A percentile compares a stretch with the other conserved stretches of the same genome.
Evolutionary conservation across 169 alveolate species (phyloP).

Genomic region (Besnoitia besnoiti): DNA sequence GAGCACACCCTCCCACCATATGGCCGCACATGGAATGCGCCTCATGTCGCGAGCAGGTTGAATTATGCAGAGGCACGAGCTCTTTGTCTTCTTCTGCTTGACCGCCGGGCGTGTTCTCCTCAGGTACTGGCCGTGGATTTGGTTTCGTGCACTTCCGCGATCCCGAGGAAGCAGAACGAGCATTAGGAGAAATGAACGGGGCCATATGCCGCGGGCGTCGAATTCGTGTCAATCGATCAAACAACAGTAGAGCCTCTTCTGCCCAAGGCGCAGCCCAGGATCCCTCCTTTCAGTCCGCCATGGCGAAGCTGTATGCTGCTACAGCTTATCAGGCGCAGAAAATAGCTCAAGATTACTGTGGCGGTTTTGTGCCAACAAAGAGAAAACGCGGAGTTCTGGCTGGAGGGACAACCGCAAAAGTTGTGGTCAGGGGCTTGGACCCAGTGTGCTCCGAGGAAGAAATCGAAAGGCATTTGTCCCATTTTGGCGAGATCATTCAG

Average conservation of each 20-base stretch:
- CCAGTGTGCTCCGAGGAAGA: constrained; percentile 41
- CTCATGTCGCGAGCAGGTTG: no score
- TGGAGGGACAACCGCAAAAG: constrained; percentile 34
- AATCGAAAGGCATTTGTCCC: constrained; percentile 48
- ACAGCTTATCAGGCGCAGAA: constrained; percentile 61
- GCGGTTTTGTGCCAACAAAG: constrained; percentile 35
- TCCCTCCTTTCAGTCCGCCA: constrained; percentile 42
- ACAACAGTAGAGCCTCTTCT: constrained; percentile 46
- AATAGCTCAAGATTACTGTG: constrained; percentile 50
- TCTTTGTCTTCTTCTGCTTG: neutral
- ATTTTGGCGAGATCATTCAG: constrained; percentile 51
- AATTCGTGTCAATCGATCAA: constrained; percentile 43
- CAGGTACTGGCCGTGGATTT: constrained; percentile 61
- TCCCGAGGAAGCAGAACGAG: constrained; percentile 63
- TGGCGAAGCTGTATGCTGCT: constrained; percentile 54
- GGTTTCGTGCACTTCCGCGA: constrained; percentile 64
- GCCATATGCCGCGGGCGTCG: constrained; percentile 54
- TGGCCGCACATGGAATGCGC: no score
- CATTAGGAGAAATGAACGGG: constrained; percentile 62
- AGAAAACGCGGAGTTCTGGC: constrained; percentile 49
- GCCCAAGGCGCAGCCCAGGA: constrained; percentile 23
- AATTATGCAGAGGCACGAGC: no score
- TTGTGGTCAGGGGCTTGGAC: constrained; percentile 59
- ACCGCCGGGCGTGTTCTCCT: neutral
- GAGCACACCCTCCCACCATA: no score